Conservation (phyloP, 2,329 filamentous ascomycete genomes). For the Fusarium pininemorale region DNA sequence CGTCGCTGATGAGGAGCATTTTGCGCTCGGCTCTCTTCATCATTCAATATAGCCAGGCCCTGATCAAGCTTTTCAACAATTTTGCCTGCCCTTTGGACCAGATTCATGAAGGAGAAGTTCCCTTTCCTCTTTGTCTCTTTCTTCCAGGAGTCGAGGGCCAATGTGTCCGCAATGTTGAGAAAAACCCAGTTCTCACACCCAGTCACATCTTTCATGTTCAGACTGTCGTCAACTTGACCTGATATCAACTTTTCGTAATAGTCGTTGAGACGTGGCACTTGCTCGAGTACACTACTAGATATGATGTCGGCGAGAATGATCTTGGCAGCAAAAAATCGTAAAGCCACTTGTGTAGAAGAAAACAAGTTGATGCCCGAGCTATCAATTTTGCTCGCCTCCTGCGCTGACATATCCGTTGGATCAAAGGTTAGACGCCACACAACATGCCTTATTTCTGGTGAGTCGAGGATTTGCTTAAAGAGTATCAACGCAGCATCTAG, state of each 20-base stretch:
- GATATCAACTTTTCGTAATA: background rate
- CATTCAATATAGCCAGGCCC: background rate
- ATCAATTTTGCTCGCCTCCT: background rate
- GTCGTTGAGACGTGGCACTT: background rate
- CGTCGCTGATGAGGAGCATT: background rate
- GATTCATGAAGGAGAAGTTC: background rate
- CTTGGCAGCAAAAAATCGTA: slow-evolving; percentile 48
- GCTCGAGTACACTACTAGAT: background rate
- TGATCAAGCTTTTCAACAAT: background rate
- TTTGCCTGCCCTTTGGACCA: background rate
- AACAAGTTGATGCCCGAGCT: background rate
- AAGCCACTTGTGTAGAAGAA: slow-evolving; percentile 46
- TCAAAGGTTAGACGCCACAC: background rate
- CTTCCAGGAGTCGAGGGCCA: background rate
- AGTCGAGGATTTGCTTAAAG: background rate
- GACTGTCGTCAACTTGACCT: fast-evolving
- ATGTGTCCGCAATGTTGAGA: background rate
- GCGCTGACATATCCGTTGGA: background rate
- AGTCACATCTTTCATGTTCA: background rate
- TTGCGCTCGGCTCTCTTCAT: background rate
- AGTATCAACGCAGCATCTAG: background rate
- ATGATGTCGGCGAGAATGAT: slow-evolving; percentile 43
- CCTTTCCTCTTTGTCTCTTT: background rate
- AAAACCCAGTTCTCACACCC: slow-evolving; percentile 20
- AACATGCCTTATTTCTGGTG: background rate